These are phyloP conservation scores for Solanum hybrid DNA, from an alignment of 305 asterid genomes.

Conservation along the genomic window DNA sequence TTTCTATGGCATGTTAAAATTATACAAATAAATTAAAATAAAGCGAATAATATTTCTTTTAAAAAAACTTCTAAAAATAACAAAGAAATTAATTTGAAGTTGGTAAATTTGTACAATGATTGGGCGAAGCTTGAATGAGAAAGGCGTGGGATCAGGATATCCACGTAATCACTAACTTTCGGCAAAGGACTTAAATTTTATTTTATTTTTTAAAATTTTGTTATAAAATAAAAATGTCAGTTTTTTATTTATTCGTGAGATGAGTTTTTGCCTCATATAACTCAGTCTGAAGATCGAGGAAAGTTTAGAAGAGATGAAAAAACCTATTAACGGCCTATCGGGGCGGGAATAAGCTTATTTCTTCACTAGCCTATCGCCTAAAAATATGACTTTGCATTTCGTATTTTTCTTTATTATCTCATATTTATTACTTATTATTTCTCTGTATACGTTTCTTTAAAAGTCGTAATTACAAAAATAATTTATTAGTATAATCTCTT, in stretches of 20 bases:
- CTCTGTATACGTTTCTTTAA: not conserved
- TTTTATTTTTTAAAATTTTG: not conserved
- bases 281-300: no score
- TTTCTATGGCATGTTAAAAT: not conserved
- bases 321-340: accelerated
- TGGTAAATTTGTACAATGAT: not conserved
- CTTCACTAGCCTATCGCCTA: not conserved
- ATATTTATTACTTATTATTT: no score
- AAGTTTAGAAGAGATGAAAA: no score
- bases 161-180: not conserved
- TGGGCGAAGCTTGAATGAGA: not conserved
- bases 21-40: no score
- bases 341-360: accelerated
- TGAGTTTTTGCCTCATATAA: not conserved
- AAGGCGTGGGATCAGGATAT: not conserved
- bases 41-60: not conserved
- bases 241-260: no score
- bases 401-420: not conserved
- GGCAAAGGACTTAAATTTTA: not conserved
- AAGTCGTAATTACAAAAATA: no score
- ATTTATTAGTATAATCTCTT: no score
- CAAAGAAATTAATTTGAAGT: not conserved
- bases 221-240: no score
- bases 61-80: not conserved
- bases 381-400: no score